These are phyloP conservation scores for Purshia tridentata DNA, from an alignment of 306 rosid species.

Conservation along the genomic window DNA sequence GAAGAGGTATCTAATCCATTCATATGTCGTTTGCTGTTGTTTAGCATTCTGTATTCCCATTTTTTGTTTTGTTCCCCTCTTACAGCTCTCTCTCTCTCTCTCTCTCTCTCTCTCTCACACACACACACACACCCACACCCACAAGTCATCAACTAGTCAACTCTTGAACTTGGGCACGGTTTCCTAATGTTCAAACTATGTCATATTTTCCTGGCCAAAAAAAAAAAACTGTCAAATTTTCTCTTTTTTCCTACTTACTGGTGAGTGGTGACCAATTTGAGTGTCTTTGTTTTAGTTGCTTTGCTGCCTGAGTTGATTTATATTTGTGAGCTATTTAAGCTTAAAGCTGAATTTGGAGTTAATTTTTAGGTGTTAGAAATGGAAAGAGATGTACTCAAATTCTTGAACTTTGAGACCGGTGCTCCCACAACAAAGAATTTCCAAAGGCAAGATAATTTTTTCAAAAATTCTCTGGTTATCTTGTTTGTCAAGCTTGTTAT, in stretches of 20 bases:
- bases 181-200: too few relatives aligned
- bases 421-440: slow-evolving; percentile 43
- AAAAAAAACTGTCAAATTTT: too few relatives aligned
- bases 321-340: not conserved
- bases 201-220: too few relatives aligned
- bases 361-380: slow-evolving; percentile 33
- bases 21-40: too few relatives aligned
- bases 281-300: not conserved
- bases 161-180: too few relatives aligned
- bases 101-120: too few relatives aligned
- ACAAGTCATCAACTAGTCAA: too few relatives aligned
- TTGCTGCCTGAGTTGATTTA: not conserved
- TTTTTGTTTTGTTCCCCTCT: too few relatives aligned
- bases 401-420: slow-evolving; percentile 29
- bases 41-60: too few relatives aligned
- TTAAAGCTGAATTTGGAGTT: not conserved
- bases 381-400: slow-evolving; percentile 37
- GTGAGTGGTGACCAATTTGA: slow-evolving; percentile 6
- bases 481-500: not conserved
- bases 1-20: slow-evolving; percentile 27
- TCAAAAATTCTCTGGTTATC: not conserved
- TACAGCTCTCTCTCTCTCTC: too few relatives aligned
- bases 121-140: too few relatives aligned
- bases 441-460: slow-evolving; percentile 43
- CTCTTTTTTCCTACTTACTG: too few relatives aligned